Percentiles rank a stretch among this genome's conserved stretches.
Conservation (phyloP, 1,284 basidiomycete genomes). For the Limonomyces culmigenus region DNA sequence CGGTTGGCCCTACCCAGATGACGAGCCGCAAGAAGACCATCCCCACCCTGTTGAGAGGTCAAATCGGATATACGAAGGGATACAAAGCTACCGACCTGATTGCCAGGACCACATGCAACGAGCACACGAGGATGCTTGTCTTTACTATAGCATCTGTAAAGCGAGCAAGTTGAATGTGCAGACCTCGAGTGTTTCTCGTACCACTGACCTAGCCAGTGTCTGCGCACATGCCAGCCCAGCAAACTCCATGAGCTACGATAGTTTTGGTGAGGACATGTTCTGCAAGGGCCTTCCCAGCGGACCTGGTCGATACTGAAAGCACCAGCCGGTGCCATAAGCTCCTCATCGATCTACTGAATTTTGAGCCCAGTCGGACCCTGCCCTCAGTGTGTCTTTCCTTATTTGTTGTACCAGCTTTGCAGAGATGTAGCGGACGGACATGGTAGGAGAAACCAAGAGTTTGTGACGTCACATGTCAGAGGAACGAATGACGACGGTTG, state of each 20-base stretch:
- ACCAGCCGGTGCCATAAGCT: conserved; percentile 72
- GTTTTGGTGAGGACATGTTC: background rate
- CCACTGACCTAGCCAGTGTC: conserved; percentile 59
- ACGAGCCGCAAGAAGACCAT: conserved; percentile 91
- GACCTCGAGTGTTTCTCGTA: too few species aligned
- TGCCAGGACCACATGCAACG: conserved; percentile 92
- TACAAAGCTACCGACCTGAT: conserved; percentile 23
- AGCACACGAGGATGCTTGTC: conserved; percentile 59
- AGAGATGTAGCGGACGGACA: conserved; percentile 63
- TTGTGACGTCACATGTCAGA: too few species aligned
- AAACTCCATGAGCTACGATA: conserved; percentile 81
- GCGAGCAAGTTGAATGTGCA: too few species aligned
- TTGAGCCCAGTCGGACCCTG: too few species aligned
- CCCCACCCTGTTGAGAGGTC: conserved; percentile 61
- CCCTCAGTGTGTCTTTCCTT: too few species aligned
- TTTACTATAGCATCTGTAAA: conserved; percentile 60
- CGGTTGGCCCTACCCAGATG: too few species aligned
- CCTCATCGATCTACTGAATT: conserved; percentile 89
- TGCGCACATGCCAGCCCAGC: conserved; percentile 96
- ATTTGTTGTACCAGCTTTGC: conserved; percentile 74
- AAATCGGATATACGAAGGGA: background rate
- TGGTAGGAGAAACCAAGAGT: too few species aligned
- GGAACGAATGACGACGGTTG: too few species aligned
- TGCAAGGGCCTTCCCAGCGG: conserved; percentile 5
- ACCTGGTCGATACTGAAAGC: conserved; percentile 90